Evolutionary conservation across 208 protist genomes (phyloP), one percentile per base, ranked within the genome.

Genomic region (Trypanosoma rangeli): DNA sequence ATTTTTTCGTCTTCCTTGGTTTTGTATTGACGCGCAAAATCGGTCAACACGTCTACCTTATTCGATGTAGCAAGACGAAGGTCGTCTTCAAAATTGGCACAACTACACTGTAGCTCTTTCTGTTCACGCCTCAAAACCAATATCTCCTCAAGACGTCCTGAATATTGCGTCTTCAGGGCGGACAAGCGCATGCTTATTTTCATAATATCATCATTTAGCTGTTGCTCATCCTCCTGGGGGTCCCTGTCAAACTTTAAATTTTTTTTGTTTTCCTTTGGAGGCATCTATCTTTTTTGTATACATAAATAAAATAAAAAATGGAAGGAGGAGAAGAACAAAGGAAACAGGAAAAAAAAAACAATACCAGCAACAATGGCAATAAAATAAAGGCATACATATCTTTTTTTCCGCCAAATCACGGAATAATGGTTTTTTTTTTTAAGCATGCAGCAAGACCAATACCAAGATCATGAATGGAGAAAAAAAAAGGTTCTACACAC

Each of bases 11-110:
- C 73, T 71, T 97, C 90, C 10, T 86, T 84, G 5, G 76, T 83
- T 66, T 95, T 97, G 79, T 94, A 82, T 53, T 92, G 84, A 22
- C 93, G 80, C n/a, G 82, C 89, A 70, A 73, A 92, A 66, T 97
- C 93, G 0, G 86, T 88, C 15, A 97, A 68, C 28, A 95, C 84
- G 56, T 97, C 93, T 24, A 83, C n/a, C 29, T 82, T 84, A 68
- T 94, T 87, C 18, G 72, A 73, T 29, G 66, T 74, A 16, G 72
- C 80, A 1, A 72, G 67, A 57, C 68, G 62, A 26, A 90, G 70
- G 4, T 70, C 70, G 10, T 52, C 61, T 59, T 85, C 77, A n/a
- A 53, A 63, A 20, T 78, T 71, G 24, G 71, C 55, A 16, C 85
- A 70, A 0, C 31, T 18, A 1, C 46, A 59, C 28, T 74, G n/a